A percentile compares a stretch with the other conserved stretches of the same genome.
phyloP scores from a whole-genome alignment of 75 land plant genomes.

The Cryptomeria japonica region DNA sequence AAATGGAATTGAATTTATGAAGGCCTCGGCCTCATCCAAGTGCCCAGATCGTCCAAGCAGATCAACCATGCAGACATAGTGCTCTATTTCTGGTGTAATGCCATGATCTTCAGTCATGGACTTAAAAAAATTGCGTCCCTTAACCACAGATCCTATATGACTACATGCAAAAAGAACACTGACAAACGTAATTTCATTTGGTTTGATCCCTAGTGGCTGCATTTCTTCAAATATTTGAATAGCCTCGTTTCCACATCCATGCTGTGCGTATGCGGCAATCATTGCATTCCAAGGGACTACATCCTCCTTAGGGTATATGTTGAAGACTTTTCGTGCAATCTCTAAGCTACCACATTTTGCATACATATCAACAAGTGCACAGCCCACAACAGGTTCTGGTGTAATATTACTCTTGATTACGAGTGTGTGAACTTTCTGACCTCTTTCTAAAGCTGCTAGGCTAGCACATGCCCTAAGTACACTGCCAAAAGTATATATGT shows the following conservation, averaged over 20 bases:
- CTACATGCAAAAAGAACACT: constrained; percentile 21
- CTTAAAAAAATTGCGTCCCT: constrained; percentile 8
- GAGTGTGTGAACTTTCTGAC: background rate
- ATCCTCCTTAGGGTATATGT: constrained; percentile 11
- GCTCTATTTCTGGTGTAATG: constrained; percentile 15
- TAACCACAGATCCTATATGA: constrained; percentile 11
- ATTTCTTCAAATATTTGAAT: constrained; percentile 18
- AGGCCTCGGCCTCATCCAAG: constrained; percentile 14
- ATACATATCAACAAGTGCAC: constrained; percentile 23
- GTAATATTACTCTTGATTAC: background rate
- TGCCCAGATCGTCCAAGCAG: constrained; percentile 21
- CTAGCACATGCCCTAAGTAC: constrained; percentile 19
- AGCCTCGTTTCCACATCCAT: constrained; percentile 20
- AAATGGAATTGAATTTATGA: constrained; percentile 9
- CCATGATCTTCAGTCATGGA: constrained; percentile 13
- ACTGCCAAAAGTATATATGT: constrained; percentile 12
- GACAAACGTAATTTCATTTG: constrained; percentile 15
- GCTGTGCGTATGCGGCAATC: constrained; percentile 21
- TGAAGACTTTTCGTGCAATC: constrained; percentile 10
- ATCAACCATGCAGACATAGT: constrained; percentile 25
- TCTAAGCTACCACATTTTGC: constrained; percentile 15
- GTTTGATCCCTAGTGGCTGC: constrained; percentile 15
- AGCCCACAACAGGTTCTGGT: constrained; percentile 1
- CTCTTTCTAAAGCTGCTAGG: constrained; percentile 2
- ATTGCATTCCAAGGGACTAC: constrained; percentile 21